Evolutionary conservation across 306 rosid genomes (phyloP), one percentile per base, ranked within the genome.

Genomic region (Astragalus glycyphyllos): DNA sequence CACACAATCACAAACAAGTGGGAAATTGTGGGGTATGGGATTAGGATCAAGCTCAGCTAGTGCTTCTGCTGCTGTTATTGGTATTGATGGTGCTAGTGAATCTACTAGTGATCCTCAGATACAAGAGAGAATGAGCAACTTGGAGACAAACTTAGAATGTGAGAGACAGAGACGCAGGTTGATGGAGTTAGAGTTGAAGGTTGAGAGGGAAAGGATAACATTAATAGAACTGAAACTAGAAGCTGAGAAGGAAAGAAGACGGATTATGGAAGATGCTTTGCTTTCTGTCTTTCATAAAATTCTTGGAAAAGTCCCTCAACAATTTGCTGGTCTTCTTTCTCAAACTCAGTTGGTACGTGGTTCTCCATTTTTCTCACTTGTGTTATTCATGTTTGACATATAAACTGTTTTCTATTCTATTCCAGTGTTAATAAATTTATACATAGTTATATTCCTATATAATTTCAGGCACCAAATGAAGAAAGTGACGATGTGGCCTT

Each of bases 391-490:
- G 11, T 62, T 42, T 17, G 47, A 62, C 23, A 14, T 17, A 41
- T 16, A 61, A 61, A 50, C 9, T 5, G 32, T 38, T 61, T 23
- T 53, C 34, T 11, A 20, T 17, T 53, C 58, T 17, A 17, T 53
- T 16, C 58, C 58, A 53, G 6, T 17, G 11, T 4, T 17, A 20
- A 6, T 53, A 20, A 20, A 53, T 35, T 12, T 50, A 15, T 15
- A 14, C 14, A 8, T 14, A 7, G 65, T 37, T 29, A 6, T 15
- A 38, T 10, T 42, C 17, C 17, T 51, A 26, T 40, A 14, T 29
- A 70, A 56, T 42, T 70, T 70, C 17, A 42, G 75, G 75, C 17
- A 42, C 45, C 53, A 42, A 70, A 56, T 23, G 56, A 70, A 70
- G 56, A 70, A 56, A 42, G 15, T 55, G 65, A 56, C 55, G 68